phyloP scores from a whole-genome alignment of 768 basidiomycete species.

The Phlebiopsis gigantea region DNA sequence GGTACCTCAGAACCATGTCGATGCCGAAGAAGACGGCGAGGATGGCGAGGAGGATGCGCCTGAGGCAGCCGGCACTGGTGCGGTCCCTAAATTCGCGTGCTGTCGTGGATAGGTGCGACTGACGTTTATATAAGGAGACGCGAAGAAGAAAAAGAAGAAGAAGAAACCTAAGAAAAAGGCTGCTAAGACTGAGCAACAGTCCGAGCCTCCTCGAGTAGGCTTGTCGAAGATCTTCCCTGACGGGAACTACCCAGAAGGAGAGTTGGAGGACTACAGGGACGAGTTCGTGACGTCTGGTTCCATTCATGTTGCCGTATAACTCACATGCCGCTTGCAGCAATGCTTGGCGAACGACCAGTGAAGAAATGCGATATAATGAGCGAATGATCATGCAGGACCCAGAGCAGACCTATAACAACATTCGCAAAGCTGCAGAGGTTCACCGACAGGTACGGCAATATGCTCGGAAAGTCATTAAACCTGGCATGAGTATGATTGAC shows the following conservation, averaged over 20 bases:
- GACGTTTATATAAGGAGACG: conserved; percentile 35
- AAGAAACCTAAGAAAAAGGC: conserved; percentile 86
- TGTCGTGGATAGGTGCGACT: not conserved
- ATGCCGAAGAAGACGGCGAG: conserved; percentile 22
- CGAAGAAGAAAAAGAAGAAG: conserved; percentile 88
- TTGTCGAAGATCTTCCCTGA: conserved; percentile 83
- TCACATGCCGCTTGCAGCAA: conserved; percentile 52
- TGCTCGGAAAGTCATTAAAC: conserved; percentile 78
- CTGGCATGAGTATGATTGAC: conserved; percentile 92
- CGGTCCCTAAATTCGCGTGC: not conserved
- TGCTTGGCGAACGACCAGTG: conserved; percentile 80
- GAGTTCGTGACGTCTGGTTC: conserved; percentile 53
- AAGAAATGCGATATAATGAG: conserved; percentile 86
- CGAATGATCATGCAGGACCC: conserved; percentile 73
- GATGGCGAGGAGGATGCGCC: conserved; percentile 24
- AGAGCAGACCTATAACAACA: conserved; percentile 79
- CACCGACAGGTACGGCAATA: conserved; percentile 87
- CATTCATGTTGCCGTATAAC: not conserved
- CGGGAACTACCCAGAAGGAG: conserved; percentile 88
- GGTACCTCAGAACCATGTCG: conserved; percentile 16
- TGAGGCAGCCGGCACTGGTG: conserved; percentile 20
- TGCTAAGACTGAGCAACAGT: conserved; percentile 76
- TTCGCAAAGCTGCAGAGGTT: conserved; percentile 92
- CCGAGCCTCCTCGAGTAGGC: conserved; percentile 88
- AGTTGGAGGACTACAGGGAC: conserved; percentile 86